phyloP scores from a whole-genome alignment of 1,284 basidiomycete genomes.

The Farysia itapuensis region DNA sequence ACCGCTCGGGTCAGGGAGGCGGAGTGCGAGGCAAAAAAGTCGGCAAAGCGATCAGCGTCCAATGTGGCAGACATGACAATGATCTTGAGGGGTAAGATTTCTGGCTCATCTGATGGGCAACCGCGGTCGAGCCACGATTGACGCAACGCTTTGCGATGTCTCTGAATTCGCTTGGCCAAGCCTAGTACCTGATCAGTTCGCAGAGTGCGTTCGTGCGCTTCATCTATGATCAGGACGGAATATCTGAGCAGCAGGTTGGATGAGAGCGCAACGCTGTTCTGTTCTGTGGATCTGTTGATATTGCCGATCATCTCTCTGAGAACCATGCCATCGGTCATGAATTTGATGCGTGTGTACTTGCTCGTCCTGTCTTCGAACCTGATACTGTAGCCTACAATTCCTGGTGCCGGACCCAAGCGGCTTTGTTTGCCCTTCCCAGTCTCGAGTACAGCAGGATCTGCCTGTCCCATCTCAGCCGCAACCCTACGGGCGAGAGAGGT shows the following conservation, averaged over 20 bases:
- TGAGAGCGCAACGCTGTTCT: constrained; percentile 1
- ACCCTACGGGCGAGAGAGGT: constrained; percentile 89
- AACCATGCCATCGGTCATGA: constrained; percentile 95
- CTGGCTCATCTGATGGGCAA: constrained; percentile 54
- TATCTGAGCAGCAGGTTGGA: constrained; percentile 72
- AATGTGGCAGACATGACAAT: constrained; percentile 97
- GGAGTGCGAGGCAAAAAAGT: constrained; percentile 70
- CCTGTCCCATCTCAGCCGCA: constrained; percentile 74
- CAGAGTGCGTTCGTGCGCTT: constrained; percentile 93
- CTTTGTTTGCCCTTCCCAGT: constrained; percentile 19
- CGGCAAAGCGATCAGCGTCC: constrained; percentile 88
- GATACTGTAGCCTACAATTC: constrained; percentile 86
- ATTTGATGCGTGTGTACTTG: constrained; percentile 79
- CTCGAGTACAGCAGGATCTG: constrained; percentile 34
- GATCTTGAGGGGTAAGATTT: constrained; percentile 70
- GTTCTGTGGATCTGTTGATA: not conserved
- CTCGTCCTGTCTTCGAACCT: constrained; percentile 84
- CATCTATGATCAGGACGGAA: constrained; percentile 88
- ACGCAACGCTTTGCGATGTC: constrained; percentile 63
- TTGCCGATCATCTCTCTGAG: constrained; percentile 77
- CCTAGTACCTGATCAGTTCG: constrained; percentile 93
- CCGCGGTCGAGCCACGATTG: constrained; percentile 50
- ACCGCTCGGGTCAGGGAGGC: not conserved
- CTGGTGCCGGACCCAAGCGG: not conserved
- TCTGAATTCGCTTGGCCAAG: constrained; percentile 70